Base-by-base conservation (phyloP, 805 yeast genomes). In the Saturnispora zaruensis region DNA sequence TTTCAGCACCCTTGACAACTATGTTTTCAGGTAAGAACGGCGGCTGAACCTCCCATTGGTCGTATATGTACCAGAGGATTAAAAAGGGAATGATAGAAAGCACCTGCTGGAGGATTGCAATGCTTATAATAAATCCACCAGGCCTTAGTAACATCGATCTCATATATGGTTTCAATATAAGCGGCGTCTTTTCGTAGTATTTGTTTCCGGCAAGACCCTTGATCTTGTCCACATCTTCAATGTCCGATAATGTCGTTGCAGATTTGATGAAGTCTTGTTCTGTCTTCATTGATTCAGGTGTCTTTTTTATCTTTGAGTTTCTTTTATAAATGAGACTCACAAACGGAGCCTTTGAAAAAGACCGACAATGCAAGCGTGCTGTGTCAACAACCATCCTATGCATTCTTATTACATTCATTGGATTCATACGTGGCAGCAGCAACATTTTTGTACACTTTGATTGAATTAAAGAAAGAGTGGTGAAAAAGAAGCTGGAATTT, bases 81-180 rank as follows among this genome's bases (percentile, higher is more conserved):
- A 77, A 56, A 46, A 78, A 69, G 6, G 83, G 83, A 18, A 75
- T 68, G 3, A 78, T 67, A 1, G 81, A 81, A 0, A 80, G 69
- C 44, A 75, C 59, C 56, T 78, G 82, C 54, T 78, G 83, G 14
- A 78, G 65, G 11, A 77, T 66, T 6, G 72, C 61, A 56, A 78
- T 75, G 13, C 79, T 67, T 3, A 76, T 56, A 6, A 75, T 74
- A 56, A 67, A 67, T 9, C 66, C 68, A 30, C 65, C 43, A 1
- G 72, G 72, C 43, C 68, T 53, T 4, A 58, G 40, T 50, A 66
- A 45, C 44, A 67, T 51, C 5, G 60, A 57, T 41, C 59, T 56
- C 59, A 66, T 56, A 46, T 65, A 66, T 5, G 70, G 70, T 41
- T 57, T 63, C 14, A 67, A 44, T 3, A 66, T 45, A 3, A 53